Evolutionary conservation across 257 asterid genomes (phyloP), one percentile per base, ranked within the genome.

Genomic region (Ophiorrhiza pumila): DNA sequence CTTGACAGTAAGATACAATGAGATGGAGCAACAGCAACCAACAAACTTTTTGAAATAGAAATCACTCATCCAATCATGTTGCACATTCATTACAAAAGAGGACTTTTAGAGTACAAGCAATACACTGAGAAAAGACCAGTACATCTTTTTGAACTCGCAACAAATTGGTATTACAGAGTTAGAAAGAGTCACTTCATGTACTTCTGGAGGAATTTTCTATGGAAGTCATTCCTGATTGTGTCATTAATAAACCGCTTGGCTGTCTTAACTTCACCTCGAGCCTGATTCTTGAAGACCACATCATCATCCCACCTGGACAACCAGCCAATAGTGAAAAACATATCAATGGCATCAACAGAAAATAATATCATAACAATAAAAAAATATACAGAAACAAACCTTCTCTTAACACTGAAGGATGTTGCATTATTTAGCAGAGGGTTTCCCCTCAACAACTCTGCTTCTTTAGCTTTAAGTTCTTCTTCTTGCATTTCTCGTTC

Each of bases 281-380:
- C 88, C 82, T 95, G 99, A 79, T 95, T 95, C 90, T 92, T 91
- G 86, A 95, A 95, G 65, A 95, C 96, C 77, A 95, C 99, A 78
- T 95, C 97, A 85, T 91, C 99, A 68, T 94, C 98, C 99, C 98
- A 94, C 86, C 96, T 93, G 81, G 53, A 78, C 34, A 76, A 61
- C 52, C 55, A 45, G 17, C 34, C 6, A 18, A 5, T 5, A 70
- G 13, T 29, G 12, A 29, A 80, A 65, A 25, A 31, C 11, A 65
- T 60, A 8, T 34, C 34, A 35, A 23, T 1, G 4, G 66, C 8
- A 9, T 14, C 37, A 29, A 3, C 25, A 29, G n/a, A 31, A 7
- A 17, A 65, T 3, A 69, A 41, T 14, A 58, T 58, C 41, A 15
- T n/a, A n/a, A 6, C 31, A 32, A 27, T 61, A 27, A 61, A 58